Conservation (phyloP, 345 rosid genomes). For the Iberis pinnata region DNA sequence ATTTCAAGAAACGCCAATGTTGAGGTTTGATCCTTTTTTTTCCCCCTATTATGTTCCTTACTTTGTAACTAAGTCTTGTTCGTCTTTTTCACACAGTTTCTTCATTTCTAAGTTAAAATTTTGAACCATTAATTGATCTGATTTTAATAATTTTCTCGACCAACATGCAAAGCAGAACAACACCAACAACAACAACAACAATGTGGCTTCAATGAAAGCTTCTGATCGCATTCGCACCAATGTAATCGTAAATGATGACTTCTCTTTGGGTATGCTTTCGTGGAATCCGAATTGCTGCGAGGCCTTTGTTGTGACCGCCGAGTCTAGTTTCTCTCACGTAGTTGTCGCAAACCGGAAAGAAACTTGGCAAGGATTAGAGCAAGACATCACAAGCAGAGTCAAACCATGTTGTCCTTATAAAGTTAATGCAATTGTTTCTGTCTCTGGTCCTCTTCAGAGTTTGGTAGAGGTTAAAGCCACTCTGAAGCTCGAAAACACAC, state of each 20-base stretch:
- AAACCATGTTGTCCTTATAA: slow-evolving; percentile 44
- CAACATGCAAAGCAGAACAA: slow-evolving; percentile 15
- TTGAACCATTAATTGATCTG: not conserved
- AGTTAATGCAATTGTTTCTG: slow-evolving; percentile 66
- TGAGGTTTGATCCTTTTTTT: slow-evolving; percentile 7
- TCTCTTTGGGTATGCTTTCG: slow-evolving; percentile 56
- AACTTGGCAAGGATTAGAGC: slow-evolving; percentile 94
- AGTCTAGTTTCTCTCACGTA: slow-evolving; percentile 40
- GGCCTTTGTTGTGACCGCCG: slow-evolving; percentile 50
- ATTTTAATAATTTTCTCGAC: not conserved
- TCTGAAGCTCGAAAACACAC: slow-evolving; percentile 48
- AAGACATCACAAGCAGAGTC: slow-evolving; percentile 67
- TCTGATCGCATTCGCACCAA: slow-evolving; percentile 46
- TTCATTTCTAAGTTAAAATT: slow-evolving; percentile 15
- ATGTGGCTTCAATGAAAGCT: slow-evolving; percentile 35
- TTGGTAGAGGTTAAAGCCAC: slow-evolving; percentile 66
- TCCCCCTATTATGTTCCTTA: slow-evolving; percentile 16
- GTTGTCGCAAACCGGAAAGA: slow-evolving; percentile 61
- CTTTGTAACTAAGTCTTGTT: slow-evolving; percentile 19
- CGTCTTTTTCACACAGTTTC: slow-evolving; percentile 8
- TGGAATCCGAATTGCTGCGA: slow-evolving; percentile 84
- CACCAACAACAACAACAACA: slow-evolving; percentile 34
- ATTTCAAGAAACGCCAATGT: slow-evolving; percentile 20
- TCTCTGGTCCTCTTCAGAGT: slow-evolving; percentile 54
- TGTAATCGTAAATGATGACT: slow-evolving; percentile 61